Conservation (phyloP, 2,329 filamentous ascomycete species). For the Penicillium palitans region DNA sequence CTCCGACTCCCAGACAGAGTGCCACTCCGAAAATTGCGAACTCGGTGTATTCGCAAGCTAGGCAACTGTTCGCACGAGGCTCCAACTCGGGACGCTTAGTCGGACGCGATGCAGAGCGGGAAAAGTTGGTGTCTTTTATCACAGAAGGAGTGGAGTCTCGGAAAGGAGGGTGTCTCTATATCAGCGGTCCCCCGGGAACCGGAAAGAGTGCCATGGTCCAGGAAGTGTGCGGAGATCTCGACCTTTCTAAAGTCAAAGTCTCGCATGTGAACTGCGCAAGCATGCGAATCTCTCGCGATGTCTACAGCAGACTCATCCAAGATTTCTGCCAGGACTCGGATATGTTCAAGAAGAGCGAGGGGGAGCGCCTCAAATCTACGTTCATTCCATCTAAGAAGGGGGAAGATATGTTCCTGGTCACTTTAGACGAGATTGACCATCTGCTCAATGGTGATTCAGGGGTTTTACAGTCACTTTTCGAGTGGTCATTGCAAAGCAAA, state of each 20-base stretch:
- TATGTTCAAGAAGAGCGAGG: constrained; percentile 65
- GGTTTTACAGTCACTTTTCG: constrained; percentile 89
- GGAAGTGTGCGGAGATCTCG: constrained; percentile 67
- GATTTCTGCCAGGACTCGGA: constrained; percentile 64
- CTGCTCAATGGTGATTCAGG: constrained; percentile 85
- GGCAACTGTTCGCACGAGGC: constrained; percentile 82
- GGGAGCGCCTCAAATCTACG: constrained; percentile 66
- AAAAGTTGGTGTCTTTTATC: constrained; percentile 70
- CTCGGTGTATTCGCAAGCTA: constrained; percentile 82
- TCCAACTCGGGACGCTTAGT: constrained; percentile 72
- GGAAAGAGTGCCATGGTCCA: constrained; percentile 94
- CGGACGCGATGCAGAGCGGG: constrained; percentile 69
- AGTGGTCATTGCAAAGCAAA: constrained; percentile 83
- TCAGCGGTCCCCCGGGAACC: constrained; percentile 92
- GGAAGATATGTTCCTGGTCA: constrained; percentile 69
- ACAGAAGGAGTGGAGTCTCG: constrained; percentile 59
- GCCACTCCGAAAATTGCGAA: constrained; percentile 64
- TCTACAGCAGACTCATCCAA: constrained; percentile 77
- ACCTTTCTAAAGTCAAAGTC: constrained; percentile 59
- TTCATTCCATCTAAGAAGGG: constrained; percentile 65
- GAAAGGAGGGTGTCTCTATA: constrained; percentile 81
- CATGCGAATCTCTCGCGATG: constrained; percentile 80
- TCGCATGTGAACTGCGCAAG: constrained; percentile 97
- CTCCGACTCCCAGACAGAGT: constrained; percentile 58
- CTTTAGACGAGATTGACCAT: constrained; percentile 93